Conservation (phyloP, 1,284 basidiomycete genomes). For the Nidula niveotomentosa region DNA sequence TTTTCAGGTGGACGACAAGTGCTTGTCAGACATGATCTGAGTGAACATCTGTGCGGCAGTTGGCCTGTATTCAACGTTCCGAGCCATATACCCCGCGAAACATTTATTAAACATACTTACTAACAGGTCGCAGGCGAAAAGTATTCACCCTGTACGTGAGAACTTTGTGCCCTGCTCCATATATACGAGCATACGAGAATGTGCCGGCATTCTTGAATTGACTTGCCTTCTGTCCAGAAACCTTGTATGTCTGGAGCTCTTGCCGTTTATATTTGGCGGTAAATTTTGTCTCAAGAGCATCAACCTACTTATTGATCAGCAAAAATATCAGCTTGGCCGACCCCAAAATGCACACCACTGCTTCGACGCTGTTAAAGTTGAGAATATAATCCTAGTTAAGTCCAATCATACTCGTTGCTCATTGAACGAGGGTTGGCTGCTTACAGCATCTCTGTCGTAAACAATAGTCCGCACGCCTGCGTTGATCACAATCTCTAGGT, state of each 20-base stretch:
- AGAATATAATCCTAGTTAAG: slow-evolving; percentile 49
- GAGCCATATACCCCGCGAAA: slow-evolving; percentile 6
- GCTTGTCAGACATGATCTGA: slow-evolving; percentile 25
- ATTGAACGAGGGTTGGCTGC: slow-evolving; percentile 6
- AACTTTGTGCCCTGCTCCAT: slow-evolving; percentile 46
- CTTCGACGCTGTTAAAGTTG: slow-evolving; percentile 61
- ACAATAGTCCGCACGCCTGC: slow-evolving; percentile 53
- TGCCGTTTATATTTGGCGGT: slow-evolving; percentile 30
- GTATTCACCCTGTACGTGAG: slow-evolving; percentile 32
- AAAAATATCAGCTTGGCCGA: slow-evolving; percentile 6
- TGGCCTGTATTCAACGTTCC: slow-evolving; percentile 20
- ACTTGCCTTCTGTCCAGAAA: slow-evolving; percentile 43
- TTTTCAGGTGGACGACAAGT: slow-evolving; percentile 18
- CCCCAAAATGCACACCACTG: slow-evolving; percentile 42
- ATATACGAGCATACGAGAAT: slow-evolving; percentile 55
- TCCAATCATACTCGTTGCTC: slow-evolving; percentile 2
- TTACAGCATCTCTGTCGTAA: slow-evolving; percentile 57
- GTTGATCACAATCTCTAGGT: slow-evolving; percentile 59
- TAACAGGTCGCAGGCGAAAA: not conserved
- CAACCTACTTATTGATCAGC: slow-evolving; percentile 25
- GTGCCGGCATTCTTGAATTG: slow-evolving; percentile 57
- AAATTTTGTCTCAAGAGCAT: slow-evolving; percentile 39
- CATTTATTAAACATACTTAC: too few relatives aligned
- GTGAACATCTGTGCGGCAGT: slow-evolving; percentile 28
- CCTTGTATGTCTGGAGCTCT: slow-evolving; percentile 44